phyloP scores from a whole-genome alignment of 441 rosid genomes.

The Flueggea neowawraea region DNA sequence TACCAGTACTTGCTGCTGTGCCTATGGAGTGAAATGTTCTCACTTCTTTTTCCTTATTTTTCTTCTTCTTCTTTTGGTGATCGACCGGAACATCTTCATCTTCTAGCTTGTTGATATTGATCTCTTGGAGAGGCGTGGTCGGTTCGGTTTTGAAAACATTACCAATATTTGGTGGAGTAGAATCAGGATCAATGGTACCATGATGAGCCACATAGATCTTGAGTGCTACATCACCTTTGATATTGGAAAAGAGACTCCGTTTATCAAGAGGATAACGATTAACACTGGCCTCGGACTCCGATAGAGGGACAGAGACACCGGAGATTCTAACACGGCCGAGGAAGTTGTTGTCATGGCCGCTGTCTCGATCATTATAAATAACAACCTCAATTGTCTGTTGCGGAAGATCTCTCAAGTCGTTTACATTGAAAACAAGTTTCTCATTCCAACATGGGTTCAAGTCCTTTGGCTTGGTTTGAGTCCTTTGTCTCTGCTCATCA shows the following conservation, averaged over 20 bases:
- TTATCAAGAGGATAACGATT: conserved; percentile 83
- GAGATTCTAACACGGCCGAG: conserved; percentile 84
- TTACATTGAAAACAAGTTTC: conserved; percentile 57
- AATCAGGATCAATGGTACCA: conserved; percentile 3
- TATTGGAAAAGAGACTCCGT: conserved; percentile 63
- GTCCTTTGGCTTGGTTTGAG: conserved; percentile 62
- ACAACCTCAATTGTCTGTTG: conserved; percentile 47
- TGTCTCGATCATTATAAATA: conserved; percentile 51
- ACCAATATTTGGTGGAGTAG: no score
- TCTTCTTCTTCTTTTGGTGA: conserved; percentile 8
- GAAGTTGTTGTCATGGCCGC: conserved; percentile 47
- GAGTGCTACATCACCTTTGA: conserved; percentile 70
- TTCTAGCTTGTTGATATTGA: conserved; percentile 20
- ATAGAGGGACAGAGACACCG: conserved; percentile 49
- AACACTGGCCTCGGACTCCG: conserved; percentile 54
- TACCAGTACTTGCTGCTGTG: neutral
- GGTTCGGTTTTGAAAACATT: neutral
- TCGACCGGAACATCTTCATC: conserved; percentile 18
- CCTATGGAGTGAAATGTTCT: conserved; percentile 75
- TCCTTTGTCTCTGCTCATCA: conserved; percentile 65
- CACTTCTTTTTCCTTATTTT: conserved; percentile 46
- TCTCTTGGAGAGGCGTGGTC: conserved; percentile 34
- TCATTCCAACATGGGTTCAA: conserved; percentile 90
- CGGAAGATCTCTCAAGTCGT: conserved; percentile 59
- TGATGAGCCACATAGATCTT: conserved; percentile 39